Evolutionary conservation across 331 rosid species (phyloP), one percentile per base, ranked within the genome.

Genomic region (Dryas integrifolia): DNA sequence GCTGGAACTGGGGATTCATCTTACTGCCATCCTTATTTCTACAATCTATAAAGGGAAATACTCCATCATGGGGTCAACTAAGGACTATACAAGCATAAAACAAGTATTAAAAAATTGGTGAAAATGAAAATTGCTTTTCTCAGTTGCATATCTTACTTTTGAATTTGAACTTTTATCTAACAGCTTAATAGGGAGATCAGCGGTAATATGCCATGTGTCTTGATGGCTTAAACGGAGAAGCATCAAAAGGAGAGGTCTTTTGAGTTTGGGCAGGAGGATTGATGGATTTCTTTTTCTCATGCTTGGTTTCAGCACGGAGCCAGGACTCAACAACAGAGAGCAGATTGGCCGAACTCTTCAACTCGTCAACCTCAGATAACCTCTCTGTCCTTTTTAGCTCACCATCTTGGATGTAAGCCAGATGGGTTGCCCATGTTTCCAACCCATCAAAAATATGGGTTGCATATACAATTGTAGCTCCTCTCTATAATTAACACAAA

Each of bases 151-250:
- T 66, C 40, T 49, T 48, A 55, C 61, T 68, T 49, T 49, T 12
- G 47, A 58, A 40, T 49, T 16, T 60, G 18, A 38, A 43, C 14
- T 49, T 11, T 58, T 41, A 30, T 59, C 40, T 39, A 50, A 9
- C 35, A 51, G 45, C 57, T 60, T 73, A 9, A n/a, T 14, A 10
- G 26, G 39, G 58, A 68, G 44, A 81, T 83, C 82, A 94, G 53
- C 98, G 96, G 79, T 88, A 94, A 76, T 94, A 94, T 14, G 97
- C 96, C 98, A 94, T 94, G 84, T 94, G 98, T 72, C 92, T 91
- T 26, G 98, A 94, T 58, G 96, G 84, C 83, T 73, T 73, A 84
- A 92, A 92, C 26, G 96, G 91, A 76, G 92, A 88, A 56, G 79
- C 72, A 26, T 82, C 82, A n/a, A 58, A 69, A 70, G 90, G 79